These are phyloP conservation scores for Monilinia vaccinii-corymbosi DNA, from an alignment of 2,329 filamentous ascomycete genomes.

Conservation along the genomic window DNA sequence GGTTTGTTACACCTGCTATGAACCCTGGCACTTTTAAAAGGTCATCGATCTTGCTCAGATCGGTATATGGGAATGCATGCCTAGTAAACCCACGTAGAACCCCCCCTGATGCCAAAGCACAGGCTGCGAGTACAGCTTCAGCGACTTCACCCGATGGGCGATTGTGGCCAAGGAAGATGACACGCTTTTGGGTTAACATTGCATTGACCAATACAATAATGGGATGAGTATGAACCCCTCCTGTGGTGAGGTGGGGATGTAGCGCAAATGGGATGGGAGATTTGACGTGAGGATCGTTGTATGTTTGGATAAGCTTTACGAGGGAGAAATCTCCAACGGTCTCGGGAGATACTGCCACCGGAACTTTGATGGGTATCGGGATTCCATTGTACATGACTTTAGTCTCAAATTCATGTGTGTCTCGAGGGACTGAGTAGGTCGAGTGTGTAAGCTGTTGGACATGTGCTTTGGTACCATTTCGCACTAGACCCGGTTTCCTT, in stretches of 20 bases:
- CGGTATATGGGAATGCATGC: slow-evolving; percentile 95
- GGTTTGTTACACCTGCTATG: slow-evolving; percentile 95
- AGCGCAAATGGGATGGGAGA: slow-evolving; percentile 75
- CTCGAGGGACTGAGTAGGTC: slow-evolving; percentile 70
- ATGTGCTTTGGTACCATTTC: slow-evolving; percentile 54
- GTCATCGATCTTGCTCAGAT: slow-evolving; percentile 95
- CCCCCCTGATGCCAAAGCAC: slow-evolving; percentile 84
- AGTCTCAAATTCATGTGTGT: slow-evolving; percentile 97
- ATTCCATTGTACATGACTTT: slow-evolving; percentile 94
- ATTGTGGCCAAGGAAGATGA: slow-evolving; percentile 94
- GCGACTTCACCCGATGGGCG: slow-evolving; percentile 92
- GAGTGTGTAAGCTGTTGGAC: slow-evolving; percentile 45
- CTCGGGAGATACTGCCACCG: slow-evolving; percentile 86
- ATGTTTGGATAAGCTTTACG: slow-evolving; percentile 94
- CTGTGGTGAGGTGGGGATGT: slow-evolving; percentile 89
- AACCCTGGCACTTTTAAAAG: slow-evolving; percentile 93
- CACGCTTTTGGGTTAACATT: slow-evolving; percentile 87
- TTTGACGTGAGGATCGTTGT: slow-evolving; percentile 73
- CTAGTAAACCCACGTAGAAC: slow-evolving; percentile 89
- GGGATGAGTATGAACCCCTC: slow-evolving; percentile 80
- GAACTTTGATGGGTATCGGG: slow-evolving; percentile 92
- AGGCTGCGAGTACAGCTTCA: slow-evolving; percentile 95
- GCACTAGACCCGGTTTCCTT: slow-evolving; percentile 30
- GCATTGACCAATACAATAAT: slow-evolving; percentile 93
- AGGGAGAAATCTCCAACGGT: slow-evolving; percentile 96